phyloP scores from a whole-genome alignment of 78 protist species.

The Dictyostelium purpureum region DNA sequence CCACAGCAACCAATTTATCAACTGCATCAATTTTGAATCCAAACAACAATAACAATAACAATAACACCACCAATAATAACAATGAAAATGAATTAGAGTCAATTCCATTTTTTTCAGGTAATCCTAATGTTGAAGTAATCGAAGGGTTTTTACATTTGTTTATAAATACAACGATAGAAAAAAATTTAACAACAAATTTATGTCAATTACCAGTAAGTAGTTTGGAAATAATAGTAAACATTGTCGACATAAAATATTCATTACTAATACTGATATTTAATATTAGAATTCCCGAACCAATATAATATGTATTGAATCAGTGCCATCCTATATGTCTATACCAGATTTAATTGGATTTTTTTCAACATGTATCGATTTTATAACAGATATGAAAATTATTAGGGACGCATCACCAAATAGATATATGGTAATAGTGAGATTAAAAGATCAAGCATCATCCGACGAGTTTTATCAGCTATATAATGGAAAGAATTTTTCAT shows the following conservation, averaged over 20 bases:
- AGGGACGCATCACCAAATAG: slow-evolving; percentile 84
- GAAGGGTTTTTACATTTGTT: slow-evolving; percentile 82
- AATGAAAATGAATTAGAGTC: neutral
- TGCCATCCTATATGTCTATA: slow-evolving; percentile 74
- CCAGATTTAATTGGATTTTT: slow-evolving; percentile 69
- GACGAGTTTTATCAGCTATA: slow-evolving; percentile 77
- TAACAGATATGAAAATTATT: slow-evolving; percentile 62
- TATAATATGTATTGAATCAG: slow-evolving; percentile 63
- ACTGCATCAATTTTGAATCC: neutral
- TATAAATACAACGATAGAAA: slow-evolving; percentile 15
- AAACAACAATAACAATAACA: neutral
- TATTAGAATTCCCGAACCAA: slow-evolving; percentile 37
- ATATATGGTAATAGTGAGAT: slow-evolving; percentile 81
- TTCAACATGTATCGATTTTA: neutral
- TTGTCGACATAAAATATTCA: too few species aligned
- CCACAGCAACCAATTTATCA: neutral
- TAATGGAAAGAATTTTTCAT: slow-evolving; percentile 82
- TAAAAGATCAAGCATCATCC: slow-evolving; percentile 36
- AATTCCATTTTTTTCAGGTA: slow-evolving; percentile 84
- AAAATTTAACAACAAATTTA: slow-evolving; percentile 25
- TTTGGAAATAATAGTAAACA: neutral
- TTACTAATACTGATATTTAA: neutral
- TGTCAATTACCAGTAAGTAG: slow-evolving; percentile 70
- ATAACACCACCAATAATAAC: neutral
- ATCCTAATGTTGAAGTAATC: slow-evolving; percentile 75